phyloP scores from a whole-genome alignment of 495 filamentous ascomycete genomes.

The Neurospora sp. region DNA sequence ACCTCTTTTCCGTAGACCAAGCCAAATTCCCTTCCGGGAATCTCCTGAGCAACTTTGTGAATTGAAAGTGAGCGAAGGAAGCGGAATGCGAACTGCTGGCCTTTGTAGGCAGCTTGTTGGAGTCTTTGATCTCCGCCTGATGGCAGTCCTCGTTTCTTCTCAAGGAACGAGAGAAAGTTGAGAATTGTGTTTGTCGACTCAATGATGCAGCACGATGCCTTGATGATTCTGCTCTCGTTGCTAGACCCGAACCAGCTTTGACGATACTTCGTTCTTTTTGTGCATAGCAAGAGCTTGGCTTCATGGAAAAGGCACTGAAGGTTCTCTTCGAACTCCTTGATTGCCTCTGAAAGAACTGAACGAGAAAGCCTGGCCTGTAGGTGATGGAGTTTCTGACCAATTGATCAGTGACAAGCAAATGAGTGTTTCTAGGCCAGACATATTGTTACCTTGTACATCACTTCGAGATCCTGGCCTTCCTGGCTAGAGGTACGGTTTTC shows the following conservation, averaged over 20 bases:
- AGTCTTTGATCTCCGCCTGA: constrained; percentile 7
- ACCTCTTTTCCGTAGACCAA: constrained; percentile 2
- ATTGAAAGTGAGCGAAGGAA: constrained; percentile 1
- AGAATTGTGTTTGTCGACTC: constrained; percentile 7
- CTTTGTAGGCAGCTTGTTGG: constrained; percentile 5
- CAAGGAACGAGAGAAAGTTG: constrained; percentile 4
- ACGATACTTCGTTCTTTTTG: background rate
- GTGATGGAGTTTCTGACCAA: background rate
- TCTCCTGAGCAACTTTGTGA: constrained; percentile 2
- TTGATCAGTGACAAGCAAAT: background rate
- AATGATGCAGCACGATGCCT: constrained; percentile 2
- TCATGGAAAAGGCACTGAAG: constrained; percentile 5
- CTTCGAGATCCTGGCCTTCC: background rate
- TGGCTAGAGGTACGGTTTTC: background rate
- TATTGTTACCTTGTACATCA: background rate
- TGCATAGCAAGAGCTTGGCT: constrained; percentile 2
- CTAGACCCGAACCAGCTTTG: background rate
- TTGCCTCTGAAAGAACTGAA: background rate
- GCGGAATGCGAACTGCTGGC: background rate
- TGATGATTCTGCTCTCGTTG: constrained; percentile 2
- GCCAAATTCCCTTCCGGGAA: constrained; percentile 8
- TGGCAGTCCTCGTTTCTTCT: background rate
- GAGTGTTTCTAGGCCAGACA: background rate
- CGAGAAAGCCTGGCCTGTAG: background rate
- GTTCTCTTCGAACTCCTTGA: constrained; percentile 4